Percentiles rank a stretch among this genome's conserved stretches.
phyloP scores from a whole-genome alignment of 2,329 filamentous ascomycete species.

The Gliomastix tumulicola region DNA sequence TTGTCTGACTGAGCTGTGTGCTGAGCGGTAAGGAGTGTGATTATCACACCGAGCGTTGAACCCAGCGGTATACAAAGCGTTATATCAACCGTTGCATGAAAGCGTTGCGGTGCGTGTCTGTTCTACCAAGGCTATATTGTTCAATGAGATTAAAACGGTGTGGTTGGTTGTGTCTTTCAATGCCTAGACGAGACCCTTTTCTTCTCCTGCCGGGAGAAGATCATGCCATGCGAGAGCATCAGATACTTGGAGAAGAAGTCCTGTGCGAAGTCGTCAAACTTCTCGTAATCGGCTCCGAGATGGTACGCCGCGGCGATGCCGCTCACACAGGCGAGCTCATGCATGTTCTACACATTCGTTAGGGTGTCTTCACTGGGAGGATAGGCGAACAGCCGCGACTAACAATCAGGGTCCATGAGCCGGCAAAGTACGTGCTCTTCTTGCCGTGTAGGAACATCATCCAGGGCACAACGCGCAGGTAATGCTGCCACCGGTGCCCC shows the following conservation, averaged over 20 bases:
- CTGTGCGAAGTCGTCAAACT: slow-evolving; percentile 47
- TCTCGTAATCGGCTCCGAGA: slow-evolving; percentile 57
- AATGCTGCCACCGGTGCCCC: slow-evolving; percentile 58
- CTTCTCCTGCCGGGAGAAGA: slow-evolving; percentile 26
- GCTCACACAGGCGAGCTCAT: slow-evolving; percentile 64
- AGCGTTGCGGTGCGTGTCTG: no score
- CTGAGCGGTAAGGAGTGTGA: no score
- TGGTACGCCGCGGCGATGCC: slow-evolving; percentile 66
- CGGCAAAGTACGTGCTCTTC: slow-evolving; percentile 56
- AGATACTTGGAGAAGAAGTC: slow-evolving; percentile 40
- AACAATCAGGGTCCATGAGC: slow-evolving; percentile 63
- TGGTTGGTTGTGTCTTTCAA: no score
- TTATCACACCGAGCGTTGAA: no score
- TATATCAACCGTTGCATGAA: no score
- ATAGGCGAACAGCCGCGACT: slow-evolving; percentile 11
- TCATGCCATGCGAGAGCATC: slow-evolving; percentile 33
- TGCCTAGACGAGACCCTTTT: no score
- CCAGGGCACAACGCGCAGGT: slow-evolving; percentile 58
- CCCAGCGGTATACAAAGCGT: no score
- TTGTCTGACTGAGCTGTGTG: no score
- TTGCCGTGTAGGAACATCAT: slow-evolving; percentile 67
- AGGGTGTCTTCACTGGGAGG: not conserved
- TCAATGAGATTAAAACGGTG: no score
- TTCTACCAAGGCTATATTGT: no score
- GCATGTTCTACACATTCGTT: slow-evolving; percentile 44